phyloP scores from a whole-genome alignment of 2,329 filamentous ascomycete species.

The Clarireedia sp. region DNA sequence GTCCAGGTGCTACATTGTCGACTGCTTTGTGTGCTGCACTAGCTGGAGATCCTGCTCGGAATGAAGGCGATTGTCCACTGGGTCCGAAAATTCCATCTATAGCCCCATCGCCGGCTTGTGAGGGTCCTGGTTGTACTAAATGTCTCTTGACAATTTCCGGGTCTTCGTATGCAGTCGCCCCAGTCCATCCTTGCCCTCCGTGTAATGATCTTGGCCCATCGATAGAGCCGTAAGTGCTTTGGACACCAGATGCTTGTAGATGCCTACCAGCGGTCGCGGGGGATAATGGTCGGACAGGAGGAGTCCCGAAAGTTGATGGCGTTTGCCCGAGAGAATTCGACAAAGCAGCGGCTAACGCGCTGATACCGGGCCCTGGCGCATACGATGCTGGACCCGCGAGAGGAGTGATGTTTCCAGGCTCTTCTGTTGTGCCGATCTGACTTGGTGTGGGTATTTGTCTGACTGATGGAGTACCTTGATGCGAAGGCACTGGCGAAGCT shows the following conservation, averaged over 20 bases:
- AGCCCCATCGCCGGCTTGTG: conserved; percentile 19
- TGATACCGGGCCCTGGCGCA: conserved; percentile 72
- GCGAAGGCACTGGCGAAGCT: conserved; percentile 46
- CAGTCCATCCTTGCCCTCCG: conserved; percentile 35
- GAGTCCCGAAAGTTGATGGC: conserved; percentile 62
- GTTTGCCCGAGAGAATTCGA: conserved; percentile 64
- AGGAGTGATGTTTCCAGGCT: conserved; percentile 43
- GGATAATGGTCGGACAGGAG: conserved; percentile 49
- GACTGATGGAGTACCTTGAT: conserved; percentile 39
- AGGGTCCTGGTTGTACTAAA: conserved; percentile 63
- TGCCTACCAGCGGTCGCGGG: conserved; percentile 42
- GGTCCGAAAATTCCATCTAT: conserved; percentile 20
- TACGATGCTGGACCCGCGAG: conserved; percentile 44
- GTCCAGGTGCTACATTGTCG: conserved; percentile 29
- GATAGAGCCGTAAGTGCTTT: conserved; percentile 79
- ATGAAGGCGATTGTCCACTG: conserved; percentile 30
- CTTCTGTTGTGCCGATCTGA: conserved; percentile 32
- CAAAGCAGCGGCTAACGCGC: conserved; percentile 81
- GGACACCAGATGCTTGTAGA: conserved; percentile 36
- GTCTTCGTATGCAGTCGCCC: conserved; percentile 66
- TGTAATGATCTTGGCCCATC: conserved; percentile 50
- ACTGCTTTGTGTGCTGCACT: conserved; percentile 27
- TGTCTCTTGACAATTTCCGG: conserved; percentile 87
- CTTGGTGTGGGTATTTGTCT: conserved; percentile 41
- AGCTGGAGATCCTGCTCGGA: conserved; percentile 29